phyloP scores from a whole-genome alignment of 768 basidiomycete genomes.

The Collybiopsis luxurians region DNA sequence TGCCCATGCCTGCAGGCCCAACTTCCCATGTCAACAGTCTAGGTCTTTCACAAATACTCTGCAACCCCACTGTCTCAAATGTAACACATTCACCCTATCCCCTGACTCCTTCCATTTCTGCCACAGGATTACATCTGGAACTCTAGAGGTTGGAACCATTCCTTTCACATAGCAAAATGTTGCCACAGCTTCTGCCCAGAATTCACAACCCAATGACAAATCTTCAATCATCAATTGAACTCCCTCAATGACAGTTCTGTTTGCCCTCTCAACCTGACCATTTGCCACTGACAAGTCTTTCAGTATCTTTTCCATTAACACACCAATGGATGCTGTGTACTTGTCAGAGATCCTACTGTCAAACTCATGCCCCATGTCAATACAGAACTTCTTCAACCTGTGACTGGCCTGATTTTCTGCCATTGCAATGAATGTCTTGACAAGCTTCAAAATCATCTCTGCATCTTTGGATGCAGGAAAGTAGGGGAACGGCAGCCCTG shows the following conservation, averaged over 20 bases:
- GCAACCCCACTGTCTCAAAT: conserved; percentile 12
- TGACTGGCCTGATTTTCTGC: neutral
- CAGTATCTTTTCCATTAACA: neutral
- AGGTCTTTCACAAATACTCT: conserved; percentile 12
- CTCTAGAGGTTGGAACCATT: neutral
- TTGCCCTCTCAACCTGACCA: neutral
- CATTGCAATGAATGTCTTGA: neutral
- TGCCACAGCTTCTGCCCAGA: neutral
- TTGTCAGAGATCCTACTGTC: neutral
- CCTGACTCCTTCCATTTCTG: neutral
- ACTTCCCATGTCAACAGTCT: conserved; percentile 8
- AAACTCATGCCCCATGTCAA: neutral
- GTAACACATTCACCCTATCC: conserved; percentile 8
- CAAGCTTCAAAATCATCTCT: neutral
- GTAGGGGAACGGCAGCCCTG: neutral
- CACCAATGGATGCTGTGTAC: neutral
- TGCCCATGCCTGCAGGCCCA: conserved; percentile 12
- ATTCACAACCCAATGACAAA: neutral
- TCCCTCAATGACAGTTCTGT: neutral
- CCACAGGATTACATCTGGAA: neutral
- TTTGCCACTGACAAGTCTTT: neutral
- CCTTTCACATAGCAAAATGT: neutral
- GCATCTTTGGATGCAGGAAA: neutral
- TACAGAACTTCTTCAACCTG: neutral
- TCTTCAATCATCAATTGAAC: neutral